Conservation (phyloP, 495 filamentous ascomycete species). For the Neurospora sp. region DNA sequence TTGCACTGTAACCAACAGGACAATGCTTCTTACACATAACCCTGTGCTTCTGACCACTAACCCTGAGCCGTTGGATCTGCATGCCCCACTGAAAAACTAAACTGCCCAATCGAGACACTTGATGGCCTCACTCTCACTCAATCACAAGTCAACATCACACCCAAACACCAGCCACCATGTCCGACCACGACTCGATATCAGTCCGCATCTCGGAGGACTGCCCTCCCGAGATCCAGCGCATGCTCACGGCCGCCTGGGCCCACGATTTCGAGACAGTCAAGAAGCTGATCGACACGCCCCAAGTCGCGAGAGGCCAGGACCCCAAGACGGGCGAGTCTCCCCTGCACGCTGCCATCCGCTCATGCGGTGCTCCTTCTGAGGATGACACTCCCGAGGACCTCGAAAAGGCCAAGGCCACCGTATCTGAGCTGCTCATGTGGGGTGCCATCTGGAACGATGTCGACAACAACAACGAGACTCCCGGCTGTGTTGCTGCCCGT, state of each 20-base stretch:
- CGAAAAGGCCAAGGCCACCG: slow-evolving; percentile 50
- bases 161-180: slow-evolving; percentile 6
- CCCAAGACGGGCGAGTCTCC: slow-evolving; percentile 77
- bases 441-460: slow-evolving; percentile 98
- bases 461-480: slow-evolving; percentile 75
- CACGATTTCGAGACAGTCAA: slow-evolving; percentile 72
- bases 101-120: background rate
- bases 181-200: slow-evolving; percentile 30
- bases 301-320: slow-evolving; percentile 68
- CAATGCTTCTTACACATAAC: background rate
- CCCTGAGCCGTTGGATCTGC: background rate
- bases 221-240: slow-evolving; percentile 34
- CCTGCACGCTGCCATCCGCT: slow-evolving; percentile 81
- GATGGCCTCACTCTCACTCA: background rate
- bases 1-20: background rate
- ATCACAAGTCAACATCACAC: background rate
- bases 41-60: background rate
- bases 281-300: slow-evolving; percentile 53
- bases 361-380: slow-evolving; percentile 49
- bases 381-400: slow-evolving; percentile 33
- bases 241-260: slow-evolving; percentile 73
- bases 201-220: slow-evolving; percentile 36
- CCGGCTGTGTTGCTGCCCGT: slow-evolving; percentile 73
- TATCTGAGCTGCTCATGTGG: slow-evolving; percentile 68
- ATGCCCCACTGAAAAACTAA: background rate